These are phyloP conservation scores for Leccinum longicurvipes DNA, from an alignment of 768 basidiomycete genomes.

Conservation along the genomic window DNA sequence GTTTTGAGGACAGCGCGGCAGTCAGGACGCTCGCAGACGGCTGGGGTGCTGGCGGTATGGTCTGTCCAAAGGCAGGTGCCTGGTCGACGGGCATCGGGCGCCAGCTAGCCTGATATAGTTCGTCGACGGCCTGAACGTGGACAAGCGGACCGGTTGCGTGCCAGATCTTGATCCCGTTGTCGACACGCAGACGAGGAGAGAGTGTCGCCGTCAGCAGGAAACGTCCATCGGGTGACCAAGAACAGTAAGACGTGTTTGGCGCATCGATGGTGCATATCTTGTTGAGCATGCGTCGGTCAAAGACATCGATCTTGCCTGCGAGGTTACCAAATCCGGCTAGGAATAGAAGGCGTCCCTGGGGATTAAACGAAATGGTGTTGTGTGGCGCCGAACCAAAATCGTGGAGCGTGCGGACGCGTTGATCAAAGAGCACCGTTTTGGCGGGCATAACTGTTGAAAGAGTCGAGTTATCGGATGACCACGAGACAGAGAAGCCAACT, in stretches of 20 bases:
- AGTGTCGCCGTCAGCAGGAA: constrained; percentile 93
- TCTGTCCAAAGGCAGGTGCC: constrained; percentile 61
- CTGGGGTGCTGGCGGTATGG: constrained; percentile 65
- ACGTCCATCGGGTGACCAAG: constrained; percentile 93
- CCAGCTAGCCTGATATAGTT: constrained; percentile 89
- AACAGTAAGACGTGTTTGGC: constrained; percentile 89
- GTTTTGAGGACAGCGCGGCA: constrained; percentile 49
- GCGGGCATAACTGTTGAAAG: constrained; percentile 81
- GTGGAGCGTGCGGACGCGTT: constrained; percentile 80
- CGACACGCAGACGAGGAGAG: constrained; percentile 92
- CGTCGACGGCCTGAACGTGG: constrained; percentile 78
- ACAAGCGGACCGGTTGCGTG: constrained; percentile 87
- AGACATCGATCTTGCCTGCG: constrained; percentile 89
- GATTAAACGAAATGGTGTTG: constrained; percentile 94
- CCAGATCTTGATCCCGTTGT: constrained; percentile 97
- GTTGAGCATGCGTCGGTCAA: constrained; percentile 80
- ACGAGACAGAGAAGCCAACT: constrained; percentile 32
- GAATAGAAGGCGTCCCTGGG: constrained; percentile 84
- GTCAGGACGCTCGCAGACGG: constrained; percentile 57
- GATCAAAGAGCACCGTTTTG: constrained; percentile 88
- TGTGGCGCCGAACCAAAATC: constrained; percentile 89
- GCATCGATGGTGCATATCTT: constrained; percentile 83
- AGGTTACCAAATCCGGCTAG: constrained; percentile 97
- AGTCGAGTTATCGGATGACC: not conserved
- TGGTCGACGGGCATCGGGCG: constrained; percentile 67